These are phyloP conservation scores for Cyberlindnera mrakii DNA, from an alignment of 805 yeast species.

Conservation along the genomic window DNA sequence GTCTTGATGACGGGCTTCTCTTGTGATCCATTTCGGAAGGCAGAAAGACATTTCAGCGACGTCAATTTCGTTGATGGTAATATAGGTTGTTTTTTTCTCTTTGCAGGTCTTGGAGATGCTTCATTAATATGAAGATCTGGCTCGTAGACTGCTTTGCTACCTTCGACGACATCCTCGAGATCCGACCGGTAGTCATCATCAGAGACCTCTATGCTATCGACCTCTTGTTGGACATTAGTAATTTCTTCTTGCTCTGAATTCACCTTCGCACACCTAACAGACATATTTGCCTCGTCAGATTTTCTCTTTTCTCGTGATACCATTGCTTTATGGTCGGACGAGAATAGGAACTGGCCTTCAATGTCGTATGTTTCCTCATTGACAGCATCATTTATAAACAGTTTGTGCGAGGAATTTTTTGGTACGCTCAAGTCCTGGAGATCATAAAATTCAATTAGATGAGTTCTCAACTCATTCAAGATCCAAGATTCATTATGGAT, in stretches of 20 bases:
- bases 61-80: neutral
- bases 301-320: conserved; percentile 3
- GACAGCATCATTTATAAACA: conserved; percentile 3
- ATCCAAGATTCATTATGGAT: conserved; percentile 61
- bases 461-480: conserved; percentile 47
- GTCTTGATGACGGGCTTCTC: neutral
- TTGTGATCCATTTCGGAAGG: conserved; percentile 9
- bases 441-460: conserved; percentile 43
- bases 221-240: neutral
- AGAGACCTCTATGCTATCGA: neutral
- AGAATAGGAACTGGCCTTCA: neutral
- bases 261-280: neutral
- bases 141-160: neutral
- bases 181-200: neutral
- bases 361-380: conserved; percentile 1
- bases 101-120: neutral
- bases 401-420: conserved; percentile 6
- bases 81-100: neutral
- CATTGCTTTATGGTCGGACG: conserved; percentile 1
- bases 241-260: neutral
- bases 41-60: conserved; percentile 5
- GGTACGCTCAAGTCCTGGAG: conserved; percentile 25
- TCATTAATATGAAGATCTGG: neutral
- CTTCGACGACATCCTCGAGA: neutral
- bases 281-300: neutral